Evolutionary conservation across 257 asterid species (phyloP).

Genomic region (Capsicum pubescens): DNA sequence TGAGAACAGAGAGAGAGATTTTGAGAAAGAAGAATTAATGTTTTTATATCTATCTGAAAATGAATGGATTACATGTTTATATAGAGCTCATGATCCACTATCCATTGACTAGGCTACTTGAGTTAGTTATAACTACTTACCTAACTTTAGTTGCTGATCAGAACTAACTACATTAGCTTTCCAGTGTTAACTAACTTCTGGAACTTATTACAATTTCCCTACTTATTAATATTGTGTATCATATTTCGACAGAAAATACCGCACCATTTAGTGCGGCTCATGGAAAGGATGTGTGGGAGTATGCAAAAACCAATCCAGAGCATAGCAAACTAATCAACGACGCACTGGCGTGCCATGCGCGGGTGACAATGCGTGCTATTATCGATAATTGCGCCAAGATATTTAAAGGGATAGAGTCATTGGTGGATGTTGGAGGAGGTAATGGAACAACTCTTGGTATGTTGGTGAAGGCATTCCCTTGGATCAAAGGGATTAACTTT

Average conservation of each 20-base stretch:
- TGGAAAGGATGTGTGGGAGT: slow-evolving; percentile 58
- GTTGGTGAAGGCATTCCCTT: slow-evolving; percentile 54
- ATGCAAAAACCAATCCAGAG: slow-evolving; percentile 36
- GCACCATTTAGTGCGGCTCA: slow-evolving; percentile 51
- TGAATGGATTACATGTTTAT: too few relatives aligned
- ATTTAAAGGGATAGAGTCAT: slow-evolving; percentile 48
- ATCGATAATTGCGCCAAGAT: slow-evolving; percentile 43
- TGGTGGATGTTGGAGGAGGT: slow-evolving; percentile 88
- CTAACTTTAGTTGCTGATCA: too few relatives aligned
- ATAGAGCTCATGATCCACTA: too few relatives aligned
- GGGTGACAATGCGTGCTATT: slow-evolving; percentile 38
- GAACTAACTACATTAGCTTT: too few relatives aligned
- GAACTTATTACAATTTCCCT: too few relatives aligned
- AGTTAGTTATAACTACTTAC: too few relatives aligned
- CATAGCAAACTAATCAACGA: slow-evolving; percentile 58
- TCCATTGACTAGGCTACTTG: too few relatives aligned
- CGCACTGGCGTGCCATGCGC: slow-evolving; percentile 58
- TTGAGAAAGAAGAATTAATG: too few relatives aligned
- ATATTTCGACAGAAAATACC: not conserved
- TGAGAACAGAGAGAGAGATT: too few relatives aligned
- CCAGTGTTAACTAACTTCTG: too few relatives aligned
- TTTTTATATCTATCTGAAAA: too few relatives aligned
- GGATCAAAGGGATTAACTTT: slow-evolving; percentile 64
- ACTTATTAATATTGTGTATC: too few relatives aligned
- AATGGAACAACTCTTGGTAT: slow-evolving; percentile 58